Evolutionary conservation across 768 basidiomycete genomes (phyloP).

Genomic region (Galerina marginata): DNA sequence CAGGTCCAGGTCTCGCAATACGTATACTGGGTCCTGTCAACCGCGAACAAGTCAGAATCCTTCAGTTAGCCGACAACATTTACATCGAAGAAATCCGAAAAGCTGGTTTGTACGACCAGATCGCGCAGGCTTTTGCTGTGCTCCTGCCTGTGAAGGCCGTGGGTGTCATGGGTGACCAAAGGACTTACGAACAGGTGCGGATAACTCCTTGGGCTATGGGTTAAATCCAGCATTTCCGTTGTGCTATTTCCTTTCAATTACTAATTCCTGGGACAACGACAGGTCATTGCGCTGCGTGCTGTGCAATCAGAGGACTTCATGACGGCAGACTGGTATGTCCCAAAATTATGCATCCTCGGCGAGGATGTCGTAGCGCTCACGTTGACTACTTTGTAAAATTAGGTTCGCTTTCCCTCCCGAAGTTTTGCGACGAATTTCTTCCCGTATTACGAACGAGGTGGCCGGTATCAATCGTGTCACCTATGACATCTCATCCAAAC

Average conservation of each 20-base stretch:
- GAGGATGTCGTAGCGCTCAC: constrained; percentile 4
- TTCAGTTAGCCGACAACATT: constrained; percentile 92
- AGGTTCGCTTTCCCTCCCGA: constrained; percentile 97
- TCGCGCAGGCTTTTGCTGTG: constrained; percentile 96
- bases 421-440: constrained; percentile 89
- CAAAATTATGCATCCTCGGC: constrained; percentile 10
- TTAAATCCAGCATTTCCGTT: neutral
- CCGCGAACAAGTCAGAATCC: constrained; percentile 87
- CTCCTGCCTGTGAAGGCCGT: constrained; percentile 95
- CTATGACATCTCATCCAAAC: constrained; percentile 97
- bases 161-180: constrained; percentile 95
- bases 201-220: neutral
- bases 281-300: constrained; percentile 94
- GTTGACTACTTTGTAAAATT: constrained; percentile 14
- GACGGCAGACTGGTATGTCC: constrained; percentile 94
- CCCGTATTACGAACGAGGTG: constrained; percentile 97
- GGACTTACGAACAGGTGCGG: constrained; percentile 92
- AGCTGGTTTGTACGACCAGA: constrained; percentile 90
- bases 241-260: neutral
- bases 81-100: constrained; percentile 98
- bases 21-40: constrained; percentile 97
- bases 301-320: constrained; percentile 99
- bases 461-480: constrained; percentile 95
- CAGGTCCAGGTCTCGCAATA: constrained; percentile 97
- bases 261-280: neutral